These are phyloP conservation scores for Tricholoma flavovirens DNA, from an alignment of 768 basidiomycete genomes.

Conservation along the genomic window DNA sequence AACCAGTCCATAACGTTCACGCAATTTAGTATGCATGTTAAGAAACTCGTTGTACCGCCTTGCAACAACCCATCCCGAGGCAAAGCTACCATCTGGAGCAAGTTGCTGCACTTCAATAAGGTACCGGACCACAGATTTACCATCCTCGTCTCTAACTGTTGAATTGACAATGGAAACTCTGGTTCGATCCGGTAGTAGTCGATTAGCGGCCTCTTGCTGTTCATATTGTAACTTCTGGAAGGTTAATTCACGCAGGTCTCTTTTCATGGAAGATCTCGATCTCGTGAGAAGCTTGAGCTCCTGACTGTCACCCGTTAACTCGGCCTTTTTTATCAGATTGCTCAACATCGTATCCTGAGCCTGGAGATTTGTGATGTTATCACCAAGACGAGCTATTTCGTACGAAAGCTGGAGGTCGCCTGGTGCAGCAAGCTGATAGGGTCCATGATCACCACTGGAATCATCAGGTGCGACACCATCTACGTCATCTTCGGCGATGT, in stretches of 20 bases:
- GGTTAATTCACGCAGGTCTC: slow-evolving; percentile 76
- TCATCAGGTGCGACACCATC: slow-evolving; percentile 38
- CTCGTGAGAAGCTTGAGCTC: slow-evolving; percentile 79
- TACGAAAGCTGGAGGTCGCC: slow-evolving; percentile 85
- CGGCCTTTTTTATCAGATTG: slow-evolving; percentile 89
- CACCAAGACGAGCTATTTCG: slow-evolving; percentile 75
- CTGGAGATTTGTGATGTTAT: slow-evolving; percentile 71
- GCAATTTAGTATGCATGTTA: slow-evolving; percentile 79
- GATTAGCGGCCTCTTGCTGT: slow-evolving; percentile 89
- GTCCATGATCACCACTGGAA: slow-evolving; percentile 36
- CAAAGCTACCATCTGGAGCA: slow-evolving; percentile 68
- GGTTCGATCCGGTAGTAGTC: slow-evolving; percentile 79
- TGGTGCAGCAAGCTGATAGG: slow-evolving; percentile 76
- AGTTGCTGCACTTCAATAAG: slow-evolving; percentile 89
- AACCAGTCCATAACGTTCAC: slow-evolving; percentile 65
- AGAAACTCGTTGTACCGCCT: slow-evolving; percentile 94
- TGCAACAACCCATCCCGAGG: slow-evolving; percentile 90
- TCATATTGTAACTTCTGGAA: slow-evolving; percentile 94
- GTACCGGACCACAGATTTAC: slow-evolving; percentile 89
- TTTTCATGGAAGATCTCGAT: slow-evolving; percentile 74
- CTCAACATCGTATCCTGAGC: slow-evolving; percentile 81
- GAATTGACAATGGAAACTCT: slow-evolving; percentile 82
- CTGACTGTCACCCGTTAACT: slow-evolving; percentile 83
- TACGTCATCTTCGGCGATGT: slow-evolving; percentile 43
- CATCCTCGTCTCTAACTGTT: slow-evolving; percentile 74